Conservation (phyloP, 164 flowering plant species). For the Amborella trichopoda region DNA sequence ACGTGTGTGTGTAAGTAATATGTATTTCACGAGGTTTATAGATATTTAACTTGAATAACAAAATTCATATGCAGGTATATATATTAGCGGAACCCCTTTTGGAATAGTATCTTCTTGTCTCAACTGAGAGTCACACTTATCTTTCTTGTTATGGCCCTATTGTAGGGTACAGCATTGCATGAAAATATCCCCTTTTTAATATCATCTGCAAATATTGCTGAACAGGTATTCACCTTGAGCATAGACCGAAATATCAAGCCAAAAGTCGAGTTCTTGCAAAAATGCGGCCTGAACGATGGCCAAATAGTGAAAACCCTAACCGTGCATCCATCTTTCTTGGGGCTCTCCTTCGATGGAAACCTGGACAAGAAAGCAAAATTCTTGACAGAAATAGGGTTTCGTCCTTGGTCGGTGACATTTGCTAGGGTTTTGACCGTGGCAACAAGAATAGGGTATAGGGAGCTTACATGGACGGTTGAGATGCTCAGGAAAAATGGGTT, state of each 20-base stretch:
- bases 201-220: too few species aligned
- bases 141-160: too few species aligned
- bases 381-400: slow-evolving; percentile 1
- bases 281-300: slow-evolving; percentile 2
- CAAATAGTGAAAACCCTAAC: background rate
- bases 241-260: slow-evolving; percentile 3
- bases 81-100: too few species aligned
- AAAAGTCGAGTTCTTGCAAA: background rate
- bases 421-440: background rate
- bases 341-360: background rate
- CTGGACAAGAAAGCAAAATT: background rate
- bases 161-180: too few species aligned
- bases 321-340: background rate
- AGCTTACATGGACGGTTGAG: background rate
- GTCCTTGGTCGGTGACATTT: background rate
- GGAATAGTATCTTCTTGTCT: too few species aligned
- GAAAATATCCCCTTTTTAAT: too few species aligned
- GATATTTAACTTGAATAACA: too few species aligned
- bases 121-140: too few species aligned
- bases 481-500: background rate
- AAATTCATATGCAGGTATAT: too few species aligned
- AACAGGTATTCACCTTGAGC: background rate
- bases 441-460: background rate
- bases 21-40: too few species aligned
- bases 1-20: too few species aligned